phyloP scores from a whole-genome alignment of 2,329 filamentous ascomycete genomes.

The Ophiocordyceps polyrhachis-furcata region DNA sequence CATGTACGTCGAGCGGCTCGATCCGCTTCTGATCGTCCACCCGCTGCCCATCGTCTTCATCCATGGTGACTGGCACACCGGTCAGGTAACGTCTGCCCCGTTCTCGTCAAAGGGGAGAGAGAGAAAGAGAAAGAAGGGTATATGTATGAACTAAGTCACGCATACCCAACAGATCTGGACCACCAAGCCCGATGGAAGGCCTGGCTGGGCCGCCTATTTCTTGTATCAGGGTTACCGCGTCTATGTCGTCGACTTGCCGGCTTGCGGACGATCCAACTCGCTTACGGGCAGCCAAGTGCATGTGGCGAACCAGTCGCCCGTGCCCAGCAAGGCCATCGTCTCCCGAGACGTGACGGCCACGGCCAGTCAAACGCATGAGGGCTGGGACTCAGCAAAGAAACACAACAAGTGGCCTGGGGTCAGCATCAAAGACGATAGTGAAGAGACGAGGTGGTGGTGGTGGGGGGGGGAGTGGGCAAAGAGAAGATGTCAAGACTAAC shows the following conservation, averaged over 20 bases:
- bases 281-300: slow-evolving; percentile 7
- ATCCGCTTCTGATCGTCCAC: slow-evolving; percentile 6
- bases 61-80: slow-evolving; percentile 18
- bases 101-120: too few species aligned
- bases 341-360: slow-evolving; percentile 16
- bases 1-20: slow-evolving; percentile 17
- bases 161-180: slow-evolving; percentile 17
- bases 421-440: slow-evolving; percentile 1
- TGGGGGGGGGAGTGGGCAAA: background rate
- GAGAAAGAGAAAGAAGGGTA: background rate
- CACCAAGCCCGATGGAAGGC: slow-evolving; percentile 25
- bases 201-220: slow-evolving; percentile 28
- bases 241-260: slow-evolving; percentile 23
- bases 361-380: slow-evolving; percentile 2
- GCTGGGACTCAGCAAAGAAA: slow-evolving; percentile 9
- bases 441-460: background rate
- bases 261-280: slow-evolving; percentile 17
- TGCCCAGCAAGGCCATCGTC: slow-evolving; percentile 7
- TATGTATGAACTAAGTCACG: background rate
- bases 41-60: slow-evolving; percentile 13
- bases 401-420: slow-evolving; percentile 23
- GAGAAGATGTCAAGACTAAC: slow-evolving; percentile 1
- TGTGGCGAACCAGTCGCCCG: slow-evolving; percentile 4
- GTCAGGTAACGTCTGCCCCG: slow-evolving; percentile 8
- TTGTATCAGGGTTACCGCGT: slow-evolving; percentile 21